Evolutionary conservation across 345 rosid genomes (phyloP).

Genomic region (Eucalyptus viminalis): DNA sequence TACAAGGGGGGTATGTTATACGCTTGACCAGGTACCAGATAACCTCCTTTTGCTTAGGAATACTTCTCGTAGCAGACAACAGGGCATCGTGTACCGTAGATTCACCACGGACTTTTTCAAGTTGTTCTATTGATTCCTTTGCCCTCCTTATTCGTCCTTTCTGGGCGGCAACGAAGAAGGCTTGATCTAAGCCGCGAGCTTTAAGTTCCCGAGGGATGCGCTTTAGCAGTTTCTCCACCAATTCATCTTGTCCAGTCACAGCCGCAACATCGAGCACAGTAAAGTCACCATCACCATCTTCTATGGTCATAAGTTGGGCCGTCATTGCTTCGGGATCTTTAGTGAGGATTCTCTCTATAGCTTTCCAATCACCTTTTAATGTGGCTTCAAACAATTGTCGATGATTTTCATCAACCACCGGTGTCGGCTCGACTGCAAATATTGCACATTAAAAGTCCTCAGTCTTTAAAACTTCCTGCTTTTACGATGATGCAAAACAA

Average conservation of each 20-base stretch:
- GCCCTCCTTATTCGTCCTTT: not conserved
- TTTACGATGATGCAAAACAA: not conserved
- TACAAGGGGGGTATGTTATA: fast-evolving
- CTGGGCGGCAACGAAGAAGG: not conserved
- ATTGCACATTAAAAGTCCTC: not conserved
- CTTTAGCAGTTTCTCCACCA: not conserved
- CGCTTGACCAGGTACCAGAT: not conserved
- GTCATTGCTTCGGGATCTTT: not conserved
- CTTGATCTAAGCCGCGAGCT: not conserved
- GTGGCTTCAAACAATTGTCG: not conserved
- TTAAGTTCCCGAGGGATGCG: not conserved
- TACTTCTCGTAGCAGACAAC: fast-evolving
- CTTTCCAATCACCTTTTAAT: not conserved
- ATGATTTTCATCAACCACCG: not conserved
- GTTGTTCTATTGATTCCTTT: not conserved
- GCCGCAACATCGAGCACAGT: not conserved
- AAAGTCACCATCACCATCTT: not conserved
- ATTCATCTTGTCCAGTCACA: not conserved
- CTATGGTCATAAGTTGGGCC: fast-evolving
- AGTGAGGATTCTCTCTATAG: not conserved
- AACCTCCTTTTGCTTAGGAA: not conserved
- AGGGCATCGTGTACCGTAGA: fast-evolving
- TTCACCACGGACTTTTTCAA: fast-evolving
- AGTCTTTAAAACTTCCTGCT: not conserved
- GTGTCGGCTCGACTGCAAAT: not conserved